A percentile compares a stretch with the other conserved stretches of the same genome.
These are phyloP conservation scores for Alternaria dauci DNA, from an alignment of 2,329 filamentous ascomycete genomes.

Conservation along the genomic window DNA sequence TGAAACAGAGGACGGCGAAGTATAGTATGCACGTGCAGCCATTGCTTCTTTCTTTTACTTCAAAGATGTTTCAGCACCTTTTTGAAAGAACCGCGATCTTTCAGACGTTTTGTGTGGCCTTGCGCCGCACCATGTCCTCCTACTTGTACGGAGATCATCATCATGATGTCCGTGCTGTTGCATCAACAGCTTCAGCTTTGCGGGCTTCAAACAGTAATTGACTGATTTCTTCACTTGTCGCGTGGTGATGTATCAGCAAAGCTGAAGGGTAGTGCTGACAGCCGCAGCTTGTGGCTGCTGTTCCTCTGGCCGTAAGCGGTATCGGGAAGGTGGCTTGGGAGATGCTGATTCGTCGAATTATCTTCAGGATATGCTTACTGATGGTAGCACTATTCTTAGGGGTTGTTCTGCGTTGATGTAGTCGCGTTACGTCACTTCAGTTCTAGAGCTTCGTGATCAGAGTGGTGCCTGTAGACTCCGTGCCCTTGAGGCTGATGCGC, in stretches of 20 bases:
- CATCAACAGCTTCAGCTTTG: slow-evolving; percentile 1
- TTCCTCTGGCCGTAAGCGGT: slow-evolving; percentile 15
- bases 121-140: background rate
- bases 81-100: background rate
- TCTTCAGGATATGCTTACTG: slow-evolving; percentile 1
- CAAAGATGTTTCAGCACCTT: background rate
- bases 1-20: background rate
- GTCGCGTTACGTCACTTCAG: background rate
- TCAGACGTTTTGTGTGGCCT: background rate
- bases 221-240: background rate
- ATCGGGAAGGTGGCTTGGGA: slow-evolving; percentile 21
- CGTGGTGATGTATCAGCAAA: background rate
- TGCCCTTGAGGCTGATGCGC: background rate
- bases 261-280: slow-evolving; percentile 23
- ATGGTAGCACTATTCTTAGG: slow-evolving; percentile 5
- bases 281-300: slow-evolving; percentile 24
- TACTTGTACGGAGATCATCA: background rate
- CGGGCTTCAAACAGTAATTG: slow-evolving; percentile 7
- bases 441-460: background rate
- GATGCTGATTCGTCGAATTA: slow-evolving; percentile 13
- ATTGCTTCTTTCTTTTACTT: background rate
- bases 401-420: background rate
- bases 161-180: background rate
- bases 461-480: background rate
- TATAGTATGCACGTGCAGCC: background rate